phyloP scores from a whole-genome alignment of 148 eudicot genomes.

The Dianthus caryophyllus region DNA sequence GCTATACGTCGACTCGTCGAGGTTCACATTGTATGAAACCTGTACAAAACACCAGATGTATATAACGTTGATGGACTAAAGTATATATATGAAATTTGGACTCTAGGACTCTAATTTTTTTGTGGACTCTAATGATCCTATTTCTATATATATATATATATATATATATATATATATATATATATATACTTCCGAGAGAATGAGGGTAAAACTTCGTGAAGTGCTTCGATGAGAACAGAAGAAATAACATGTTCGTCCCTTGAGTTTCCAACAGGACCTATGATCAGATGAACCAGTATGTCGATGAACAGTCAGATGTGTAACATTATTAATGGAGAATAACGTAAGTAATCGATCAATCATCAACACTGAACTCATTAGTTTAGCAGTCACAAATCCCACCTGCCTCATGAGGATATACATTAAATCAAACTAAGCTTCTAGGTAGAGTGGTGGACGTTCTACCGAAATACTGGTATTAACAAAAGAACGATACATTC shows the following conservation, averaged over 20 bases:
- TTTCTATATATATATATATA: too few relatives aligned
- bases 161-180: too few relatives aligned
- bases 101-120: too few relatives aligned
- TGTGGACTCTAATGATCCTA: too few relatives aligned
- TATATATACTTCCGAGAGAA: constrained; percentile 40
- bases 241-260: constrained; percentile 22
- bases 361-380: too few relatives aligned
- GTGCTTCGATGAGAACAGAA: constrained; percentile 32
- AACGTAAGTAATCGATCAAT: neutral
- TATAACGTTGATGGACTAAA: neutral
- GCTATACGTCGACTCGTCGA: neutral
- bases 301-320: neutral
- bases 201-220: constrained; percentile 39
- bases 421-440: too few relatives aligned
- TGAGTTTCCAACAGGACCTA: constrained; percentile 5
- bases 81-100: too few relatives aligned
- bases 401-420: too few relatives aligned
- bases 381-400: too few relatives aligned
- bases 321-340: neutral
- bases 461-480: too few relatives aligned
- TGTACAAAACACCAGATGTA: neutral
- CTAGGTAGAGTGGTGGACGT: too few relatives aligned
- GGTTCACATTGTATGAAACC: neutral
- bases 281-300: constrained; percentile 1
- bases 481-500: too few relatives aligned